Base-by-base conservation (phyloP, 768 basidiomycete genomes). In the Ramaria sp. region DNA sequence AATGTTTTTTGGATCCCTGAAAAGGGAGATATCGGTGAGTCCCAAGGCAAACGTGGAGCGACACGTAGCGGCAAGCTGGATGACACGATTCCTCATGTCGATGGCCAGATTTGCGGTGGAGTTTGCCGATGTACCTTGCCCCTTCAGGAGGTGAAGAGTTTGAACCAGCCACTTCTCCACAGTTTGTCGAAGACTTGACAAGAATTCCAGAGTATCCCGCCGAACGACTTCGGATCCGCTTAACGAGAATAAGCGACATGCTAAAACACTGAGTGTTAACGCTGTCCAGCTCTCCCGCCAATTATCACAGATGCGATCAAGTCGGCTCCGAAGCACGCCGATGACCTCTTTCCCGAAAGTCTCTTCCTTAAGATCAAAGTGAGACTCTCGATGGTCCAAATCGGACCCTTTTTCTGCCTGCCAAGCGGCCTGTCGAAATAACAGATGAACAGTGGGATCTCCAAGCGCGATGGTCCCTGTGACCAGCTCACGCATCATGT, bases 401-500 rank as follows among this genome's bases (percentile, higher is more conserved):
- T 55, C 39, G 1, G 50, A 60, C 6, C 64, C n/a, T 0, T 65
- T 67, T 31, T 77, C 77, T 4, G 73, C 65, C 58, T 82, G 77
- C 58, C 70, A 73, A 1, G 67, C 69, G 19, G 78, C 69, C 54
- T 80, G 80, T 10, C 63, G 66, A 1, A 81, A 22, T 0, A 81
- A 66, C 0, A 68, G 54, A 57, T 77, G 69, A 0, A 81, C 73
- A 17, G 72, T 74, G 0, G 67, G 66, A 7, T 62, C 56, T 22
- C 67, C 64, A 55, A 82, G 74, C 9, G 68, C 70, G 54, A 82
- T 59, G 0, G 62, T 60, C 20, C 69, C 66, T 7, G 68, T 67
- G 7, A 69, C 68, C n/a, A 81, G 60, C 59, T 77, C 77, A n/a
- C 74, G 70, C 12, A 70, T 57, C 39, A 81, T 72, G 57, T 81